These are phyloP conservation scores for Diaporthe velutina DNA, from an alignment of 2,329 filamentous ascomycete genomes.

Conservation along the genomic window DNA sequence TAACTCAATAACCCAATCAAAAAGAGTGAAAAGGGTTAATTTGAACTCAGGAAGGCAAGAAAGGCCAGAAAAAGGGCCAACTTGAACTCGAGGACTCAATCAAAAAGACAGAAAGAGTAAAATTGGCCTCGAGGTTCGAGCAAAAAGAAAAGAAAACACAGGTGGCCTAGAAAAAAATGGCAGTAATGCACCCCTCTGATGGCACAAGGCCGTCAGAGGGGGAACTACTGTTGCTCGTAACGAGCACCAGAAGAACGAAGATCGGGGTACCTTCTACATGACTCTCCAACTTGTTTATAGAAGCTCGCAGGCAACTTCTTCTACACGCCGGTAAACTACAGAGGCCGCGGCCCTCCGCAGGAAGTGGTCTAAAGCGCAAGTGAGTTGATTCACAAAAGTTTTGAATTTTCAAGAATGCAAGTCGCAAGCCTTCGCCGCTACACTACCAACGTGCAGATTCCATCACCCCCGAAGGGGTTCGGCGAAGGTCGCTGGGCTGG, in stretches of 20 bases:
- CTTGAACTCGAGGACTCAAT: background rate
- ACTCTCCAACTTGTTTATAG: slow-evolving; percentile 18
- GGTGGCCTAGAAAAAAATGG: background rate
- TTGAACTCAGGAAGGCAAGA: background rate
- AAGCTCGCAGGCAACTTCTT: slow-evolving; percentile 19
- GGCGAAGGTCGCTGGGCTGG: background rate
- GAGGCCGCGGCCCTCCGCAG: background rate
- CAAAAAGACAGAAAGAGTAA: background rate
- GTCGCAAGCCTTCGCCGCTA: background rate
- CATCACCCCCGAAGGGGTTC: background rate
- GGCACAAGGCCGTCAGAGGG: background rate
- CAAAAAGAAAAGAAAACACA: background rate
- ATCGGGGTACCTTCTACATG: slow-evolving; percentile 6
- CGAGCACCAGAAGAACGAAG: background rate
- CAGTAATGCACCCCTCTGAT: background rate
- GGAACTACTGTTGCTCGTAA: too few species aligned
- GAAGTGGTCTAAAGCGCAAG: background rate
- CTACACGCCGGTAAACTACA: background rate
- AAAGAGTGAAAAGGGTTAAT: background rate
- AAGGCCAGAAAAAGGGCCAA: background rate
- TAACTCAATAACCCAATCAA: background rate
- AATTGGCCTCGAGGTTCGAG: background rate
- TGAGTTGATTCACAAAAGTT: background rate
- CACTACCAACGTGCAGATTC: background rate
- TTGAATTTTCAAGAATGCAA: background rate